These are phyloP conservation scores for Populus hybrid DNA, from an alignment of 441 rosid species.

Conservation along the genomic window DNA sequence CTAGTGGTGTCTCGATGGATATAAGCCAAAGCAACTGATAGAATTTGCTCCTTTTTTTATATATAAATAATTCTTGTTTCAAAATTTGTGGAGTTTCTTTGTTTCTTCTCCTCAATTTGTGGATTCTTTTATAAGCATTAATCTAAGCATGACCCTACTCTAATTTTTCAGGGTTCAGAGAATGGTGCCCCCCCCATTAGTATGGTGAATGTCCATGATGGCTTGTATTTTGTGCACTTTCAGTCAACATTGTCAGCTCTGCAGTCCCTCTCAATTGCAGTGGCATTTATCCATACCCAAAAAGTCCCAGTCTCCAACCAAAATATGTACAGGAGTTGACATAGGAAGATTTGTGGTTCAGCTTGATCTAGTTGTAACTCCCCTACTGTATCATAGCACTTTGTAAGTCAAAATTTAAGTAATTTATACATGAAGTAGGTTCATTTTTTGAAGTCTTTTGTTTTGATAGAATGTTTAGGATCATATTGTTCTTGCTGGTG, in stretches of 20 bases:
- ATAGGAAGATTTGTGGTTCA: slow-evolving; percentile 31
- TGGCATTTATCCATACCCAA: slow-evolving; percentile 64
- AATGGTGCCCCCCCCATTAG: slow-evolving; percentile 43
- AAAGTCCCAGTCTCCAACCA: slow-evolving; percentile 44
- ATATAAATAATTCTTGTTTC: neutral
- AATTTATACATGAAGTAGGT: slow-evolving; percentile 24
- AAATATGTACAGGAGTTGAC: slow-evolving; percentile 45
- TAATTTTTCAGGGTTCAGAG: slow-evolving; percentile 56
- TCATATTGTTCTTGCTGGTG: slow-evolving; percentile 13
- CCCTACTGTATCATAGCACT: slow-evolving; percentile 16
- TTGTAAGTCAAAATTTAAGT: slow-evolving; percentile 30
- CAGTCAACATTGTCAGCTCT: slow-evolving; percentile 60
- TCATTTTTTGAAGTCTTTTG: slow-evolving; percentile 6
- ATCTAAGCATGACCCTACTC: slow-evolving; percentile 14
- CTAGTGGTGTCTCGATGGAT: neutral
- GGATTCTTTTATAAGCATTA: neutral
- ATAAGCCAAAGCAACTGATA: slow-evolving; percentile 9
- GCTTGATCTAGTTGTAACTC: slow-evolving; percentile 30
- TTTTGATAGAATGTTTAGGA: slow-evolving; percentile 12
- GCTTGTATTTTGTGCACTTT: slow-evolving; percentile 66
- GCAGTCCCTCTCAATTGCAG: slow-evolving; percentile 75
- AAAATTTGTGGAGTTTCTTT: neutral
- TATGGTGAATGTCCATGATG: slow-evolving; percentile 57
- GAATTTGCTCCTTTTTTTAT: neutral
- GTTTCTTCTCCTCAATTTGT: neutral